Evolutionary conservation across 345 rosid species (phyloP).

Genomic region (Eutrema japonicum): DNA sequence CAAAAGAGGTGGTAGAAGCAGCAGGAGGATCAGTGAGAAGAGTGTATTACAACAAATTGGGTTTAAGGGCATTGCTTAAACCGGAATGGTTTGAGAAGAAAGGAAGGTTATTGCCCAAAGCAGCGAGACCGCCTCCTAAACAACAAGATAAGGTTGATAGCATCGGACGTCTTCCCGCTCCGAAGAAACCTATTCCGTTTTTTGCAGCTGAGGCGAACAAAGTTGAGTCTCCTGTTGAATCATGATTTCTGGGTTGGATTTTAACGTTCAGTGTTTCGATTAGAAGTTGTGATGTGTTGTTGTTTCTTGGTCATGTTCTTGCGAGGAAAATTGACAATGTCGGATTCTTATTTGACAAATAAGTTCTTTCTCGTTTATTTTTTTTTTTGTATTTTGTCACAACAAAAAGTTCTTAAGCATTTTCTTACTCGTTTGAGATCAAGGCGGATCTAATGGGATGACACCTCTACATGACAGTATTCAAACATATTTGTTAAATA

Average conservation of each 20-base stretch:
- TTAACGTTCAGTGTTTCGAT: not conserved
- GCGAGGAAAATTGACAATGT: not conserved
- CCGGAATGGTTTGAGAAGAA: slow-evolving; percentile 98
- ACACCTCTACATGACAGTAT: not conserved
- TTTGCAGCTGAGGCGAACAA: slow-evolving; percentile 47
- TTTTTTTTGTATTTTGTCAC: not conserved
- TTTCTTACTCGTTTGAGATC: not conserved
- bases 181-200: slow-evolving; percentile 80
- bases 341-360: slow-evolving; percentile 18
- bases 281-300: not conserved
- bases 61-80: slow-evolving; percentile 78
- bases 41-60: slow-evolving; percentile 91
- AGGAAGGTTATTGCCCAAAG: slow-evolving; percentile 82
- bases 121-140: slow-evolving; percentile 98
- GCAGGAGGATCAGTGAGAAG: slow-evolving; percentile 88
- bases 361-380: slow-evolving; percentile 7
- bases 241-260: slow-evolving; percentile 18
- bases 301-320: slow-evolving; percentile 24
- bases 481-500: not conserved
- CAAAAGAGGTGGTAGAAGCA: slow-evolving; percentile 89
- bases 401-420: not conserved
- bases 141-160: slow-evolving; percentile 86
- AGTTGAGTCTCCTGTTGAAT: slow-evolving; percentile 44
- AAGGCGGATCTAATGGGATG: not conserved
- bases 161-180: slow-evolving; percentile 93